Conservation (phyloP, 2,329 filamentous ascomycete species). For the Cordyceps sp. region DNA sequence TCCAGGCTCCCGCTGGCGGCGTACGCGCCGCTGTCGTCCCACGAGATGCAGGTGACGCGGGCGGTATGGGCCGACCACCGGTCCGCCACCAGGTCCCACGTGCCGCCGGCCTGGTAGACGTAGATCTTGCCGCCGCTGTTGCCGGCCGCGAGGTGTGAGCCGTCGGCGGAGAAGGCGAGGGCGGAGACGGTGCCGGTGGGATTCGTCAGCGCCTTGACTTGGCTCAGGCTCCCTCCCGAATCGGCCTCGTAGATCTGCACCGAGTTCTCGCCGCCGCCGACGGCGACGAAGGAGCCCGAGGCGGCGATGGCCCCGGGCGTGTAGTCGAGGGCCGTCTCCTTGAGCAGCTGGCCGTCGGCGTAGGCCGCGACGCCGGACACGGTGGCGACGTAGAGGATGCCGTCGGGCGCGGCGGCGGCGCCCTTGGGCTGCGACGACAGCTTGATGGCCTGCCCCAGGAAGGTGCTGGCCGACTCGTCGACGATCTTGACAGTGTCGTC, state of each 20-base stretch:
- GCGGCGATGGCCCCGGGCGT: constrained; percentile 58
- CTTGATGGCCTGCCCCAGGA: constrained; percentile 50
- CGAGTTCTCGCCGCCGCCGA: constrained; percentile 58
- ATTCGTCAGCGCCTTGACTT: constrained; percentile 42
- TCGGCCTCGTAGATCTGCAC: constrained; percentile 55
- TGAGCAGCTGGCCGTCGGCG: constrained; percentile 43
- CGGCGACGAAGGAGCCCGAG: constrained; percentile 48
- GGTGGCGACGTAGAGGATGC: constrained; percentile 40
- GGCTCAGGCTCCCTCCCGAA: constrained; percentile 36
- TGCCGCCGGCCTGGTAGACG: constrained; percentile 46
- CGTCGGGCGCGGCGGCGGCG: constrained; percentile 38
- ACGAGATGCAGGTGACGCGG: constrained; percentile 43
- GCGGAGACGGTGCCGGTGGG: constrained; percentile 59
- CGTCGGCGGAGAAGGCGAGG: constrained; percentile 68
- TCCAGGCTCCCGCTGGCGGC: constrained; percentile 76
- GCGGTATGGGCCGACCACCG: constrained; percentile 46
- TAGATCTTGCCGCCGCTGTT: constrained; percentile 76
- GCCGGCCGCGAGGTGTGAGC: constrained; percentile 65
- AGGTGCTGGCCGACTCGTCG: constrained; percentile 59
- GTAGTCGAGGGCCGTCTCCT: constrained; percentile 41
- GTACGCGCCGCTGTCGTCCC: constrained; percentile 64
- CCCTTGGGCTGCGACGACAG: constrained; percentile 71
- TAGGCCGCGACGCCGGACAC: constrained; percentile 33
- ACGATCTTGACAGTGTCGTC: constrained; percentile 77
- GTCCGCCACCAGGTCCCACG: constrained; percentile 63